Conservation (phyloP, 2,329 filamentous ascomycete species). For the Colletotrichum sp. region DNA sequence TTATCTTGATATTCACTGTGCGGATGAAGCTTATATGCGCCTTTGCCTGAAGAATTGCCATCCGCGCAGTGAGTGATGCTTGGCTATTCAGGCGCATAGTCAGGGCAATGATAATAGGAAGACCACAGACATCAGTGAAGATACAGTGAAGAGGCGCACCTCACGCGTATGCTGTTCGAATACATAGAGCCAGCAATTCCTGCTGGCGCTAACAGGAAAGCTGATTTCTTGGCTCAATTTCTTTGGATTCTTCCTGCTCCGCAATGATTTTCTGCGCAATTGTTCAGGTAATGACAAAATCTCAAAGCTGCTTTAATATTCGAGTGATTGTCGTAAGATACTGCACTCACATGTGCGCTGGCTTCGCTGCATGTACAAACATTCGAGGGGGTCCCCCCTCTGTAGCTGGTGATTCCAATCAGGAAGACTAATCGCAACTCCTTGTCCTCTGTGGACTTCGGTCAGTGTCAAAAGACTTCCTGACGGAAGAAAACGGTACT, state of each 20-base stretch:
- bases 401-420: neutral
- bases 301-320: neutral
- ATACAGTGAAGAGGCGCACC: neutral
- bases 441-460: neutral
- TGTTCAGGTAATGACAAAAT: neutral
- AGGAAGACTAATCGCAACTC: neutral
- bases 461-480: neutral
- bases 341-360: neutral
- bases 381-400: too few species aligned
- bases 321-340: neutral
- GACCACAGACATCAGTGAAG: fast-evolving
- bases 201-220: neutral
- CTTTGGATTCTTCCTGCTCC: neutral
- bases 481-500: neutral
- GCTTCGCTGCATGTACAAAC: neutral
- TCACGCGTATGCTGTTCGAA: neutral
- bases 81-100: neutral
- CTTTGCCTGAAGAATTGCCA: too few species aligned
- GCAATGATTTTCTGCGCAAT: neutral
- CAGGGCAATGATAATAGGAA: fast-evolving
- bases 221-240: neutral
- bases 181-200: neutral
- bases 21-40: too few species aligned
- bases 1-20: too few species aligned
- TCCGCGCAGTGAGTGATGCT: too few species aligned